Evolutionary conservation across 768 basidiomycete genomes (phyloP).

Genomic region (Hypholoma sublateritium): DNA sequence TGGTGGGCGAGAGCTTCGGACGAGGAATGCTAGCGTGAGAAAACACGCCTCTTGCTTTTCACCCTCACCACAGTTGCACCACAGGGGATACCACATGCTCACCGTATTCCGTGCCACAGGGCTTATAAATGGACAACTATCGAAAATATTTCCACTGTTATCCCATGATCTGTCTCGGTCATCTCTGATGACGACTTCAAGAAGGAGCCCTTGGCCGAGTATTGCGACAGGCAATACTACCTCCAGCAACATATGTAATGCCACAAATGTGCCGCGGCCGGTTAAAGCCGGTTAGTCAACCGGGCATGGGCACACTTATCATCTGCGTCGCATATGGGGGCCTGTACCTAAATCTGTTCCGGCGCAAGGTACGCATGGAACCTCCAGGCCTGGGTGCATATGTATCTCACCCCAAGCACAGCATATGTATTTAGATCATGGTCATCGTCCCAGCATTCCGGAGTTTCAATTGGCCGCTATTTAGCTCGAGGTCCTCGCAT

Average conservation of each 20-base stretch:
- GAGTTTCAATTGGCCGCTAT: conserved; percentile 4
- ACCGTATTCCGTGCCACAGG: too few relatives aligned
- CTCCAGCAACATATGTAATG: neutral
- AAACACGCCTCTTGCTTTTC: too few relatives aligned
- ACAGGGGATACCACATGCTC: too few relatives aligned
- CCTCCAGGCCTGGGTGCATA: neutral
- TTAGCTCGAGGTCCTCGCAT: neutral
- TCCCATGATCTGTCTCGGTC: neutral
- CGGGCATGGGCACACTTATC: conserved; percentile 12
- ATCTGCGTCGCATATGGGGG: conserved; percentile 15
- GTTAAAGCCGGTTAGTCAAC: conserved; percentile 6
- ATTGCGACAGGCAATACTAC: neutral
- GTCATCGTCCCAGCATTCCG: neutral
- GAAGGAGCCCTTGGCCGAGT: neutral
- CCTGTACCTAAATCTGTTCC: conserved; percentile 17
- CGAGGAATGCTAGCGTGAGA: too few relatives aligned
- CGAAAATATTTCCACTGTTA: too few relatives aligned
- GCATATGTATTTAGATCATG: neutral
- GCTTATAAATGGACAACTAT: too few relatives aligned
- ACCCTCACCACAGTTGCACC: too few relatives aligned
- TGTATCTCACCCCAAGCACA: conserved; percentile 6
- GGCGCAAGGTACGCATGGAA: conserved; percentile 16
- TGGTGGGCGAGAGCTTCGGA: too few relatives aligned
- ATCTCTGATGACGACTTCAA: neutral
- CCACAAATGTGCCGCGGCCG: neutral